Evolutionary conservation across 2,329 filamentous ascomycete genomes (phyloP).

Genomic region (Cordyceps tenuipes): DNA sequence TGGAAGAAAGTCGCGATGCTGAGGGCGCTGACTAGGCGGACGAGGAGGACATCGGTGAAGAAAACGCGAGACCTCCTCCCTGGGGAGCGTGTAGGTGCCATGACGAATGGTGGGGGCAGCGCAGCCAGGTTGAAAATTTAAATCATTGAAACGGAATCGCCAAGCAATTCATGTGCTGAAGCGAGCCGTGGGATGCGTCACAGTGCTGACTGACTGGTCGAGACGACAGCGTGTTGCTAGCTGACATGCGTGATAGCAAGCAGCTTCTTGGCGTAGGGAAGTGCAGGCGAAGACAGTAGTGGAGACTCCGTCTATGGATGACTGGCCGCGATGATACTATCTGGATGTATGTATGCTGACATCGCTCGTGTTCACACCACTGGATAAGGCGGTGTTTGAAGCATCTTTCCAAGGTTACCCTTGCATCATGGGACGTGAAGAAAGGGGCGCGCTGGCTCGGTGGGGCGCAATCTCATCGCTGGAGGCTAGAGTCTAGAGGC

Average conservation of each 20-base stretch:
- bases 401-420: slow-evolving; percentile 3
- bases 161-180: neutral
- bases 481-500: neutral
- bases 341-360: neutral
- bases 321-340: neutral
- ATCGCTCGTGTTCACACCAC: neutral
- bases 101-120: neutral
- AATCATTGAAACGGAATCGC: neutral
- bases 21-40: slow-evolving; percentile 75
- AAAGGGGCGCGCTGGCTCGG: neutral
- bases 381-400: neutral
- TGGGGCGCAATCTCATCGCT: slow-evolving; percentile 7
- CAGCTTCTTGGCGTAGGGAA: neutral
- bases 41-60: slow-evolving; percentile 42
- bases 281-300: too few relatives aligned
- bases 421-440: neutral
- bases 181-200: neutral
- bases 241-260: neutral
- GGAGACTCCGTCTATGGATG: neutral
- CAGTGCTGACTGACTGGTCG: neutral
- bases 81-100: neutral
- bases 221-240: neutral
- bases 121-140: neutral
- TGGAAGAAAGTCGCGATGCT: slow-evolving; percentile 87
- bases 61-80: slow-evolving; percentile 16